Evolutionary conservation across 2,329 filamentous ascomycete genomes (phyloP).

Genomic region (Phyllosticta citriasiana): DNA sequence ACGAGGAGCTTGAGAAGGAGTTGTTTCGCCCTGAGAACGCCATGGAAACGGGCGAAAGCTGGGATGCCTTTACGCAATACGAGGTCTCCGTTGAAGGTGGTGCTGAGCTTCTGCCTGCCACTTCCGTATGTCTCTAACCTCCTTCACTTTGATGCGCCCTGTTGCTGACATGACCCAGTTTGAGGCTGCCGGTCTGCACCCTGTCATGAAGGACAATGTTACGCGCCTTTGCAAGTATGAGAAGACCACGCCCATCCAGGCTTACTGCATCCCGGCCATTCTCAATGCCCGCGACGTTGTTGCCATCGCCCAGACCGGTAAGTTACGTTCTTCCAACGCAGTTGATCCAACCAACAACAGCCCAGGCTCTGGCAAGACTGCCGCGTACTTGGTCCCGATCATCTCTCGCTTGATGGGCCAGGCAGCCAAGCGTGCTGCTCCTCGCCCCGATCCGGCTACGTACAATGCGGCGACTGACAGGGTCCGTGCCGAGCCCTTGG

Average conservation of each 20-base stretch:
- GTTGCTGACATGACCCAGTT: conserved; percentile 45
- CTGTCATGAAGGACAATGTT: conserved; percentile 70
- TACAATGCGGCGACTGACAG: conserved; percentile 42
- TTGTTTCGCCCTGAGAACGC: conserved; percentile 56
- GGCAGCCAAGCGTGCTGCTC: conserved; percentile 73
- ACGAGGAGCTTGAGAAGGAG: conserved; percentile 59
- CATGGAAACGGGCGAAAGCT: conserved; percentile 52
- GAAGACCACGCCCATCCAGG: conserved; percentile 75
- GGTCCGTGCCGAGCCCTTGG: conserved; percentile 73
- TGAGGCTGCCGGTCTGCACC: conserved; percentile 71
- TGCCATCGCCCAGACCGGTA: conserved; percentile 86
- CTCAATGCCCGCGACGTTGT: conserved; percentile 70
- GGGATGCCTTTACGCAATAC: conserved; percentile 43
- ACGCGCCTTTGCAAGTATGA: conserved; percentile 57
- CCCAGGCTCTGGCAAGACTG: conserved; percentile 92
- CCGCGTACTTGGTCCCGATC: conserved; percentile 81
- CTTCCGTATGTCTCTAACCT: conserved; percentile 32
- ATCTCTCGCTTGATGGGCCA: conserved; percentile 92
- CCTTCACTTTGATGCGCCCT: not conserved
- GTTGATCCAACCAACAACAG: not conserved
- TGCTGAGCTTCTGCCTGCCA: conserved; percentile 38
- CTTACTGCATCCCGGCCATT: conserved; percentile 73
- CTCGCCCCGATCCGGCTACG: conserved; percentile 55
- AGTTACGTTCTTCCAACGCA: conserved; percentile 20
- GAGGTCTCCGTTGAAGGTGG: conserved; percentile 42